Percentiles rank a stretch among this genome's conserved stretches.
Conservation (phyloP, 2,329 filamentous ascomycete species). For the Rhynchosporium agropyri region DNA sequence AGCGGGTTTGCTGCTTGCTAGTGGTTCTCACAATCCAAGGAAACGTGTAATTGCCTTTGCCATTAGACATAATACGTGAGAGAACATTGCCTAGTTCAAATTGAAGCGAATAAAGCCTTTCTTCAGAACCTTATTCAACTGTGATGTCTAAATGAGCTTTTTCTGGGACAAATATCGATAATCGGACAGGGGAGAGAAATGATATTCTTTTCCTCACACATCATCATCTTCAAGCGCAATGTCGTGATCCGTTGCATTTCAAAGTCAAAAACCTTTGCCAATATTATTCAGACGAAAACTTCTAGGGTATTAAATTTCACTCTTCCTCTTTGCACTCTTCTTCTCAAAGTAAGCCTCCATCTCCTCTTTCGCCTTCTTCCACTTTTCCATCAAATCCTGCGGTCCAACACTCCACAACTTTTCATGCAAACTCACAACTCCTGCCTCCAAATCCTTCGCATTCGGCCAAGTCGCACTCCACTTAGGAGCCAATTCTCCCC, state of each 20-base stretch:
- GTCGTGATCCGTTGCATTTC: not conserved
- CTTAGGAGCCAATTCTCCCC: conserved; percentile 44
- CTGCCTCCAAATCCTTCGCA: conserved; percentile 40
- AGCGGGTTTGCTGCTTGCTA: no score
- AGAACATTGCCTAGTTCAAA: no score
- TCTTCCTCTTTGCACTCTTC: not conserved
- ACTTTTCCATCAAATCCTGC: conserved; percentile 28
- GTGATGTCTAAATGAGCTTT: no score
- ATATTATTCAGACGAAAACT: not conserved
- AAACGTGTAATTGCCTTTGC: no score
- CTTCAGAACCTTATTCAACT: no score
- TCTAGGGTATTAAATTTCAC: conserved; percentile 10
- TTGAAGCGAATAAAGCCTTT: no score
- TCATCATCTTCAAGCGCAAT: no score
- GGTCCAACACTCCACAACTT: conserved; percentile 43
- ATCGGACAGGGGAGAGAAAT: not conserved
- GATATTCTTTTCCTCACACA: not conserved
- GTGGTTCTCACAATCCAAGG: no score
- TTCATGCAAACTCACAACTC: conserved; percentile 45
- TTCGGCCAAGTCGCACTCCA: conserved; percentile 48
- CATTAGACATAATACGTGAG: no score
- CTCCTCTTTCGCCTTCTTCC: conserved; percentile 16
- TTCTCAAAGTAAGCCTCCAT: conserved; percentile 20
- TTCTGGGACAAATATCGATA: not conserved
- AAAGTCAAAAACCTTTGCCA: not conserved